Evolutionary conservation across 139 green algal genomes (phyloP).

Genomic region (Chlorella sorokiniana): DNA sequence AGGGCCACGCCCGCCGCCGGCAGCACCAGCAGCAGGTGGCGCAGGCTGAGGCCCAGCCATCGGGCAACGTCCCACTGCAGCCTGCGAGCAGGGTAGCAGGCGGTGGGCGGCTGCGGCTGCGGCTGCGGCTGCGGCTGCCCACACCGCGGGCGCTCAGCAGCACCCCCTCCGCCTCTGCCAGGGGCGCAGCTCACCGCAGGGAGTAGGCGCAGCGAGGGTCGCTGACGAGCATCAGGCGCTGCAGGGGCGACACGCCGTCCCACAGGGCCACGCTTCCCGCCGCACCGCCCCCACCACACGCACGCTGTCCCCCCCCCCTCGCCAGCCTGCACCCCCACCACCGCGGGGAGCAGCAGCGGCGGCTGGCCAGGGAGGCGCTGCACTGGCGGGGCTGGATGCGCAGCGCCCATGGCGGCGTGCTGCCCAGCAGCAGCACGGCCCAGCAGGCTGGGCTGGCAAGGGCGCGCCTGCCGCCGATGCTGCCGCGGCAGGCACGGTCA

Average conservation of each 20-base stretch:
- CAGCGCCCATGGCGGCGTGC: constrained; percentile 12
- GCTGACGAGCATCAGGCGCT: constrained; percentile 4
- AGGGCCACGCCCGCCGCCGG: neutral
- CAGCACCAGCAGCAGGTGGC: constrained; percentile 18
- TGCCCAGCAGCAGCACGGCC: neutral
- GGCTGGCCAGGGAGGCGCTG: neutral
- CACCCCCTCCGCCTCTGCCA: neutral
- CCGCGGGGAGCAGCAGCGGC: neutral
- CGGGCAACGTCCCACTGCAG: constrained; percentile 17
- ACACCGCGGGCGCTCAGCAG: neutral
- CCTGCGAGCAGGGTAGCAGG: neutral
- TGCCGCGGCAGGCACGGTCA: neutral
- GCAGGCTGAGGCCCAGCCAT: constrained; percentile 27
- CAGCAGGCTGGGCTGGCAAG: neutral
- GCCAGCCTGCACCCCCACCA: neutral
- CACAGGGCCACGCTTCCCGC: constrained; percentile 16
- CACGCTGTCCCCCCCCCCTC: neutral
- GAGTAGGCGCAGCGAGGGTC: constrained; percentile 13
- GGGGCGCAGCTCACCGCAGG: neutral
- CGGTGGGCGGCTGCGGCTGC: too few species aligned
- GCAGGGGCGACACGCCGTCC: neutral
- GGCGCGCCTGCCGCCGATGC: neutral
- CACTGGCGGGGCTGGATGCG: neutral
- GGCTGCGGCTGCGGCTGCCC: neutral
- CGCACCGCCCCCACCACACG: neutral